A percentile compares a stretch with the other conserved stretches of the same genome.
These are phyloP conservation scores for Cucurbita maxima DNA, from an alignment of 306 rosid genomes.

Conservation along the genomic window DNA sequence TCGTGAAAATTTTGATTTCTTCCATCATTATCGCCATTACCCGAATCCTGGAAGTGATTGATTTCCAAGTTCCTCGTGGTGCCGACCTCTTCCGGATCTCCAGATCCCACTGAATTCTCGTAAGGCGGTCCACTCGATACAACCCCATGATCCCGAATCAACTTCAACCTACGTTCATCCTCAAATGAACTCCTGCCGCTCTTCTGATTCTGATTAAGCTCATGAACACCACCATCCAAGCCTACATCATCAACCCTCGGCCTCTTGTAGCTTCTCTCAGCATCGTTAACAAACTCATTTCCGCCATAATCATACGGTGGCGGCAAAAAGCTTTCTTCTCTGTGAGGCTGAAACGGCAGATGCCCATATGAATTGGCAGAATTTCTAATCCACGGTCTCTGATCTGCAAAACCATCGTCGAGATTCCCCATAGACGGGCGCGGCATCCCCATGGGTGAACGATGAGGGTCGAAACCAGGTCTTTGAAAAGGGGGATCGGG, in stretches of 20 bases:
- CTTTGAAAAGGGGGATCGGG: constrained; percentile 10
- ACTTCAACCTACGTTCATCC: constrained; percentile 54
- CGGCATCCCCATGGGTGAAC: constrained; percentile 1
- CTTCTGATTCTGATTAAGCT: constrained; percentile 6
- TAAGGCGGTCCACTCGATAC: constrained; percentile 12
- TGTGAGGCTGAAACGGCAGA: constrained; percentile 8
- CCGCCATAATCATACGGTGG: constrained; percentile 17
- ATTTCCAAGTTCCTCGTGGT: not conserved
- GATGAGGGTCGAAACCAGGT: constrained; percentile 14
- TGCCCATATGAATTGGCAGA: constrained; percentile 19
- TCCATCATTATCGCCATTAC: constrained; percentile 5
- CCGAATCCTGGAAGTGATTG: not conserved
- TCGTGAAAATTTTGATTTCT: not conserved
- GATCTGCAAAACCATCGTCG: constrained; percentile 15
- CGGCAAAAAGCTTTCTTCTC: constrained; percentile 14
- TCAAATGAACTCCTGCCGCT: constrained; percentile 17
- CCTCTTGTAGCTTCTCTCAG: constrained; percentile 44
- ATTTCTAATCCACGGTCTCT: constrained; percentile 15
- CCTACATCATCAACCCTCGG: constrained; percentile 37
- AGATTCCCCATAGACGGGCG: constrained; percentile 7
- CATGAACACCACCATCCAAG: not conserved
- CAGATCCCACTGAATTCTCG: constrained; percentile 3
- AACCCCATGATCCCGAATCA: constrained; percentile 80
- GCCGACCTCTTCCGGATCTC: not conserved
- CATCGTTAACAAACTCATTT: constrained; percentile 16